Evolutionary conservation across 2,329 filamentous ascomycete species (phyloP), one percentile per base, ranked within the genome.

Genomic region (Aquanectria penicillioides): DNA sequence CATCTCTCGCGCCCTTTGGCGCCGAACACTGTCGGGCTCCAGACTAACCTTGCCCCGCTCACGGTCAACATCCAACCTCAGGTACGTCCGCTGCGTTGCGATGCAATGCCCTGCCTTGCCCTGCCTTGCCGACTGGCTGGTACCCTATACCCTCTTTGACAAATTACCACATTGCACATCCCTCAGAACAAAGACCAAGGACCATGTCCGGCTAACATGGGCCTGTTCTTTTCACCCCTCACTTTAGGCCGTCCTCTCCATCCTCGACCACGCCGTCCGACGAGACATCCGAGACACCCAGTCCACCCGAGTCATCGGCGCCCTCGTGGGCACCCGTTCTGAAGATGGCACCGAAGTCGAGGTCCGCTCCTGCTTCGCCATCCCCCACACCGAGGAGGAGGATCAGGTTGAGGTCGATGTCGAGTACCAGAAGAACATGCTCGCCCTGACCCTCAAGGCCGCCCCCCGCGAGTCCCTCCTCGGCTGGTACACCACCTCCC

Each of bases 341-440:
- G 95, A 99, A 82, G 95, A 99, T 84, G 95, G 94, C 78, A 93
- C 91, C 75, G 94, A 98, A 78, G 92, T 97, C 73, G 93, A 97
- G 80, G 95, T 99, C 73, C 89, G 93, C 75, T 96, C 93, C 74
- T 94, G 93, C 82, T 99, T 99, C 77, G 95, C 95, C 69, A 97
- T 99, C 74, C 94, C 94, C 68, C 95, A 99, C 83, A 98, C 94
- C 69, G 95, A 99, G 82, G 97, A 94, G 69, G 91, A 94, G 76
- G 95, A 99, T 80, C 95, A 99, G 80, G 95, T 99, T 72, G 95
- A 99, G 80, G 95, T 99, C 65, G 95, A 99, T 77, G 97, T 99
- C 86, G 95, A 99, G 80, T 99, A 98, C 81, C 95, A 99, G 82
- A 98, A 98, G 87, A 94, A 94, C 79, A 99, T 99, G 95, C 89